Evolutionary conservation across 768 basidiomycete genomes (phyloP), one percentile per base, ranked within the genome.

Genomic region (Pleurotus djamor): DNA sequence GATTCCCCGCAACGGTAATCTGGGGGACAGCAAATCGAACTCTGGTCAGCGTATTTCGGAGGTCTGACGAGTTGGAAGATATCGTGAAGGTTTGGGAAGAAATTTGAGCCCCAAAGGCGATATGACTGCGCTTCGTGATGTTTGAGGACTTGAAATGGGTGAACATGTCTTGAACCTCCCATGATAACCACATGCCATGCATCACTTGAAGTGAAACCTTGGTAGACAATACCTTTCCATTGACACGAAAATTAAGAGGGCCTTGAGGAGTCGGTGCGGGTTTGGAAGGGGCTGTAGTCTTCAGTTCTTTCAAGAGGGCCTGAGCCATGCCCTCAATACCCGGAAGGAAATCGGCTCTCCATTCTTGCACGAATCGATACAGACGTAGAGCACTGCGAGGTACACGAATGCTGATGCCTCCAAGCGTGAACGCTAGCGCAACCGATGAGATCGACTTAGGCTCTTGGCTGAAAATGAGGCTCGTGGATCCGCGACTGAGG

Each of bases 141-240:
- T 69, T 69, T 0, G 76, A 69, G 28, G 77, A 80, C 45, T 80
- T 76, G 33, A 81, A 43, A 64, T 85, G 85, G 1, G 70, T 71
- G 7, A 83, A 70, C 0, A 76, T 79, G 52, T 85, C 74, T 58
- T 81, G 75, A 17, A 85, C 72, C 59, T 86, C 82, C 89, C 87
- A 92, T 6, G 89, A 86, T 35, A 94, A 71, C 92, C 92, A 94
- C 1, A 91, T 94, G 16, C 91, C 91, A 61, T 87, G 90, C 88
- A 94, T 92, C 43, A 94, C 86, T 65, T 93, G 92, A 5, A 94
- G 79, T 3, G 84, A 83, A 7, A 92, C 75, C 28, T 81, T 80
- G 21, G 86, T 67, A 17, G 79, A 80, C 4, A 69, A 66, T 7
- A 92, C 58, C 32, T 78, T 76, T 4, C 81, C 76, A 61, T 88